phyloP scores from a whole-genome alignment of 164 flowering plant species.

The Aristolochia contorta region DNA sequence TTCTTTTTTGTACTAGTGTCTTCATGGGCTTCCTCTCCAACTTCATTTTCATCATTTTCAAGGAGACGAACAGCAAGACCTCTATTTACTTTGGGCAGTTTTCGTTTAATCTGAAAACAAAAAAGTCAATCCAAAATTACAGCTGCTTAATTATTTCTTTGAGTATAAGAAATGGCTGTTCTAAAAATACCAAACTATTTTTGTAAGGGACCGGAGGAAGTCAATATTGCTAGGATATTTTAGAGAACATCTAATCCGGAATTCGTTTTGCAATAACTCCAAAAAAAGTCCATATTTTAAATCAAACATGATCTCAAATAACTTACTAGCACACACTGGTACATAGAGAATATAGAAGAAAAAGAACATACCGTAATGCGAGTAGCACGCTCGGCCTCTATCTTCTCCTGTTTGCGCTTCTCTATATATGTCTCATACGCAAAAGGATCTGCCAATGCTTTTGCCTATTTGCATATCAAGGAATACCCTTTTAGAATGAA shows the following conservation, averaged over 20 bases:
- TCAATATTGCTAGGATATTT: not conserved
- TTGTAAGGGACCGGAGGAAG: no score
- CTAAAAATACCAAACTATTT: not conserved
- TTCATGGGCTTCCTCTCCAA: slow-evolving; percentile 32
- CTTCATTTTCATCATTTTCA: slow-evolving; percentile 54
- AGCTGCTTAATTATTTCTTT: not conserved
- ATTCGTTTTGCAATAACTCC: no score
- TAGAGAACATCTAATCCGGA: no score
- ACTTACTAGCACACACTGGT: no score
- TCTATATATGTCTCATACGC: slow-evolving; percentile 61
- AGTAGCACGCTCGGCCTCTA: slow-evolving; percentile 47
- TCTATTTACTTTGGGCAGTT: slow-evolving; percentile 78
- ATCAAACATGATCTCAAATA: no score
- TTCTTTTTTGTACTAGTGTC: slow-evolving; percentile 36
- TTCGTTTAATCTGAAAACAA: slow-evolving; percentile 47
- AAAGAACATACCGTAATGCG: slow-evolving; percentile 63
- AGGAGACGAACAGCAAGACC: slow-evolving; percentile 44
- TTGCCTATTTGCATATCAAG: slow-evolving; percentile 31
- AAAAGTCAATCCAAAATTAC: no score
- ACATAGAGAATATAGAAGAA: not conserved
- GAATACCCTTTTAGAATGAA: not conserved
- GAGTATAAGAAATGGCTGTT: not conserved
- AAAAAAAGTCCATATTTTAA: no score
- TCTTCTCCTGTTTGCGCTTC: slow-evolving; percentile 56
- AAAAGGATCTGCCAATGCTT: slow-evolving; percentile 55